Evolutionary conservation across 1,284 basidiomycete genomes (phyloP).

Genomic region (Ustilago tritici): DNA sequence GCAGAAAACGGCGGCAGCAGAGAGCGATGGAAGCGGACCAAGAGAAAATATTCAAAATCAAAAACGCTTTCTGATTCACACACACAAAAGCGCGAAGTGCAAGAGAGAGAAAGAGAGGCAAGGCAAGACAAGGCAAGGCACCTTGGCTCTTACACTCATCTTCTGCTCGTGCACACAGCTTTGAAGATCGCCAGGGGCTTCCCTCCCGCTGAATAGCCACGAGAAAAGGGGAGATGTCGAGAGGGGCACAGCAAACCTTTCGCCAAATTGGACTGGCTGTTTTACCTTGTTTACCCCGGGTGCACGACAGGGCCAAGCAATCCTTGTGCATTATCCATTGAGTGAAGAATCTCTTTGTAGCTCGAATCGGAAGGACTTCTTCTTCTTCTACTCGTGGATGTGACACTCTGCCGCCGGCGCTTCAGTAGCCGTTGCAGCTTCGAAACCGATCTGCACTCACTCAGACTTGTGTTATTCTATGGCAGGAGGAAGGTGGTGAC

Average conservation of each 20-base stretch:
- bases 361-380: neutral
- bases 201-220: neutral
- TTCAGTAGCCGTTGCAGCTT: neutral
- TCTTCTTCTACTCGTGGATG: neutral
- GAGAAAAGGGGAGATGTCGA: neutral
- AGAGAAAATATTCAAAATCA: conserved; percentile 8
- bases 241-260: neutral
- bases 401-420: neutral
- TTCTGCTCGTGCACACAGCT: neutral
- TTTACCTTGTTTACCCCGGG: conserved; percentile 5
- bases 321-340: neutral
- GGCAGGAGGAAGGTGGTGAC: neutral
- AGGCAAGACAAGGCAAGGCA: neutral
- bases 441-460: neutral
- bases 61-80: neutral
- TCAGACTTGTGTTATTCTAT: neutral
- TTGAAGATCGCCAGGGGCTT: conserved; percentile 9
- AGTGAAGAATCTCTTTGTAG: neutral
- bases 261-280: neutral
- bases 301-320: neutral
- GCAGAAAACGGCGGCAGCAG: neutral
- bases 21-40: neutral
- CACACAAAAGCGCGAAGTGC: neutral
- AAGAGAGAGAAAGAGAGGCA: neutral
- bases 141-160: neutral